A percentile compares a stretch with the other conserved stretches of the same genome.
These are phyloP conservation scores for Rhododendron simsii DNA, from an alignment of 148 eudicot genomes.

Conservation along the genomic window DNA sequence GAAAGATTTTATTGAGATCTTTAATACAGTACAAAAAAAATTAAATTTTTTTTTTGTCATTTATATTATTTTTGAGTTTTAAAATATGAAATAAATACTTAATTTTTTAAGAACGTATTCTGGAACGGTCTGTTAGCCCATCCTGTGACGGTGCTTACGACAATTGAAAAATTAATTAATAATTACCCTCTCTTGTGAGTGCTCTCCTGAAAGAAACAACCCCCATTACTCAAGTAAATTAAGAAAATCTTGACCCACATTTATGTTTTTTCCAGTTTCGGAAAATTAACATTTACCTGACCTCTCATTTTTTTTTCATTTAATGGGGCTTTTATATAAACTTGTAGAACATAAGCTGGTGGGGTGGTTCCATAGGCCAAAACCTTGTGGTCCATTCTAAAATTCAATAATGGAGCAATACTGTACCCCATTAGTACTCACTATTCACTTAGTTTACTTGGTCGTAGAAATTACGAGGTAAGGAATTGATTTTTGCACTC, in stretches of 20 bases:
- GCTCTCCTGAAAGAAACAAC: background rate
- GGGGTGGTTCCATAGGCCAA: background rate
- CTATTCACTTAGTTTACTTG: background rate
- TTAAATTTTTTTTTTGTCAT: no score
- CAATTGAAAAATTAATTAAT: background rate
- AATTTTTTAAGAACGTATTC: no score
- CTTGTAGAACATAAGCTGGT: background rate
- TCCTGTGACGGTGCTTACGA: background rate
- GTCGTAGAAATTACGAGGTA: background rate
- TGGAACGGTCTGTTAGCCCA: background rate
- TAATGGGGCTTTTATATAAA: constrained; percentile 3
- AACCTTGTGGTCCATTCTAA: constrained; percentile 15
- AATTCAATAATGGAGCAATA: background rate
- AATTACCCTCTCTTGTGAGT: background rate
- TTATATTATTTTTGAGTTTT: no score
- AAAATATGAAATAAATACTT: no score
- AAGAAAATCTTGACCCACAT: background rate
- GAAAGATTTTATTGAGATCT: no score
- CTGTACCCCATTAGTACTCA: background rate
- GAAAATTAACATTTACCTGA: background rate
- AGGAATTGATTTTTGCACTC: background rate
- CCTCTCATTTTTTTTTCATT: background rate
- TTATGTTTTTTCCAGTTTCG: background rate
- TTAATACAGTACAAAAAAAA: no score
- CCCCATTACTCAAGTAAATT: background rate